Percentiles rank a stretch among this genome's conserved stretches.
phyloP scores from a whole-genome alignment of 495 filamentous ascomycete genomes.

The Penicillium turbatum region DNA sequence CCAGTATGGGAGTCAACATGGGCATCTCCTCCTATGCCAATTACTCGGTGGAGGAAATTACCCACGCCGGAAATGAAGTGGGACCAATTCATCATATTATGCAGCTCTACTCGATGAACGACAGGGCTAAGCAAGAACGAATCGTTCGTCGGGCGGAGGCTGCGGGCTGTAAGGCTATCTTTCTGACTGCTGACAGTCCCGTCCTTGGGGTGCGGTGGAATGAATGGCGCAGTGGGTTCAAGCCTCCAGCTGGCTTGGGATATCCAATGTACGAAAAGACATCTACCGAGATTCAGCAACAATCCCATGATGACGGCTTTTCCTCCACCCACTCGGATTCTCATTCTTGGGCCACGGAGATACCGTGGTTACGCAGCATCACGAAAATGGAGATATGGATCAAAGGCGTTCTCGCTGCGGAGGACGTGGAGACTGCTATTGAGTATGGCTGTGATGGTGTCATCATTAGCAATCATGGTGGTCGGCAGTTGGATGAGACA shows the following conservation, averaged over 20 bases:
- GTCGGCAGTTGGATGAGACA: conserved; percentile 60
- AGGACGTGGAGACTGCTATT: conserved; percentile 51
- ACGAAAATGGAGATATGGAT: conserved; percentile 55
- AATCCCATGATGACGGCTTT: conserved; percentile 51
- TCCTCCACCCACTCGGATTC: conserved; percentile 56
- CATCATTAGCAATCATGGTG: conserved; percentile 67
- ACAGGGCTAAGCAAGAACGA: conserved; percentile 54
- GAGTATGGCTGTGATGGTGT: conserved; percentile 55
- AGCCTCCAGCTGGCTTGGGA: conserved; percentile 28
- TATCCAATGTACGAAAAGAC: conserved; percentile 53
- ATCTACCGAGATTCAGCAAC: conserved; percentile 60
- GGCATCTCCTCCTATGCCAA: conserved; percentile 54
- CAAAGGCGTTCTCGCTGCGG: conserved; percentile 53
- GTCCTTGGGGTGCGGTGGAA: conserved; percentile 57
- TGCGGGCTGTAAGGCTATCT: conserved; percentile 57
- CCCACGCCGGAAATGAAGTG: conserved; percentile 38
- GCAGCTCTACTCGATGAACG: conserved; percentile 71
- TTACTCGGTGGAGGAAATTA: conserved; percentile 50
- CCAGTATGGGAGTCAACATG: conserved; percentile 38
- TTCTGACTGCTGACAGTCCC: conserved; percentile 81
- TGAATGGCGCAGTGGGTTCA: conserved; percentile 41
- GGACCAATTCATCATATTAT: conserved; percentile 51
- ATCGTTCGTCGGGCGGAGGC: conserved; percentile 37
- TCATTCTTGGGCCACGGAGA: conserved; percentile 56
- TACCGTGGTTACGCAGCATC: conserved; percentile 41